A percentile compares a stretch with the other conserved stretches of the same genome.
Evolutionary conservation across 345 rosid species (phyloP).

Genomic region (Citrus australasica): DNA sequence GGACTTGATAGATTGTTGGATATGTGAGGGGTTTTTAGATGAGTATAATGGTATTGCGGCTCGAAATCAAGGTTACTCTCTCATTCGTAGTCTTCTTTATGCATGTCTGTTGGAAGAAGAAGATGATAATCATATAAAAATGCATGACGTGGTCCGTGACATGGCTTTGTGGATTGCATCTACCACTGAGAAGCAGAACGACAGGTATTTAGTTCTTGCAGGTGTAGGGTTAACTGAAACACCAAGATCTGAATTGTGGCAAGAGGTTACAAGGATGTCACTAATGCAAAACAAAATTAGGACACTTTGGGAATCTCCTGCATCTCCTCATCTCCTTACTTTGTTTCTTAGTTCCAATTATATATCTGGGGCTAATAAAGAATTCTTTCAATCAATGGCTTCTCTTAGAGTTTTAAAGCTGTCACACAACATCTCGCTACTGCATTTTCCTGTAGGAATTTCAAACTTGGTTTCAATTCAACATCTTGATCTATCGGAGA

Average conservation of each 20-base stretch:
- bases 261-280: slow-evolving; percentile 21
- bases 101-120: slow-evolving; percentile 24
- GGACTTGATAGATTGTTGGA: slow-evolving; percentile 19
- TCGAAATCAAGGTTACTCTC: not conserved
- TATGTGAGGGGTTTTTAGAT: slow-evolving; percentile 25
- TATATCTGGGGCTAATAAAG: not conserved
- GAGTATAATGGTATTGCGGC: not conserved
- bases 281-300: slow-evolving; percentile 19
- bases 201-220: slow-evolving; percentile 13
- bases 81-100: slow-evolving; percentile 24
- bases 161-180: slow-evolving; percentile 35
- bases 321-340: slow-evolving; percentile 26
- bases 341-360: slow-evolving; percentile 15
- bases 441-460: not conserved
- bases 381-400: slow-evolving; percentile 22
- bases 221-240: slow-evolving; percentile 5
- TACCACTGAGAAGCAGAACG: slow-evolving; percentile 2
- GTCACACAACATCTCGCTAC: slow-evolving; percentile 19
- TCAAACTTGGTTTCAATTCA: slow-evolving; percentile 9
- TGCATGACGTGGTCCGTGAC: slow-evolving; percentile 46
- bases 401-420: slow-evolving; percentile 28
- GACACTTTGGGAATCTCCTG: not conserved
- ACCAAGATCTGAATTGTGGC: slow-evolving; percentile 19
- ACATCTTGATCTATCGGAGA: slow-evolving; percentile 21
- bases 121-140: slow-evolving; percentile 13